Base-by-base conservation (phyloP, 257 asterid species). In the Solanum pimpinellifolium region DNA sequence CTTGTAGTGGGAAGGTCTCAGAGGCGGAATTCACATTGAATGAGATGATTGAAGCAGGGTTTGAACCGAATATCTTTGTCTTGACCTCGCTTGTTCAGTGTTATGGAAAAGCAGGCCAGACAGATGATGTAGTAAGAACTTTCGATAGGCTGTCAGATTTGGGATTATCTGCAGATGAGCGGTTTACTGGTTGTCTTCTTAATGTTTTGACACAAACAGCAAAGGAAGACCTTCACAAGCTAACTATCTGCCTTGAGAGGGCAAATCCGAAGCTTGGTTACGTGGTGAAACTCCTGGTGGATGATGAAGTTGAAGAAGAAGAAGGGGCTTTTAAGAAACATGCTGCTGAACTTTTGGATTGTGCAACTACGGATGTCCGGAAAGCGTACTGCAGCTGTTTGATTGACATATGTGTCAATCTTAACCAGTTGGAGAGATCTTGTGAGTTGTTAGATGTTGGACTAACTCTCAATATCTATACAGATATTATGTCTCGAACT, bases 31-130 rank as follows among this genome's bases (percentile, higher is more conserved):
- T 93, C 23, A 70, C 88, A 11, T 85, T 97, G 91, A 89, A 87
- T 16, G 98, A 93, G 88, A 95, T 97, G 99, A 47, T 90, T 92
- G 96, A 93, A 88, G 95, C 96, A 8, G 98, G 98, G 23, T 92
- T 90, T 87, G 96, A 92, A 90, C 94, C 98, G 59, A 95, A 93
- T 91, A 90, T 97, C 78, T 92, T 91, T 83, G 93, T 95, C 70
- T 83, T 93, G 72, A 97, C 99, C 74, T 97, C 99, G 8, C 90
- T 97, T 65, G 89, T 97, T 88, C 99, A 95, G 90, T 95, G 99
- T 89, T 96, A 96, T 46, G 99, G 99, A 16, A 97, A 95, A 90
- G 94, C 96, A 56, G 93, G 94, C 60, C 96, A 94, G 69, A 83
- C 86, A 7, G 97, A 94, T 90, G 98, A 94, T 88, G 98, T 95